A percentile compares a stretch with the other conserved stretches of the same genome.
Evolutionary conservation across 179 eudicot genomes (phyloP).

Genomic region (Beta macrorhiza): DNA sequence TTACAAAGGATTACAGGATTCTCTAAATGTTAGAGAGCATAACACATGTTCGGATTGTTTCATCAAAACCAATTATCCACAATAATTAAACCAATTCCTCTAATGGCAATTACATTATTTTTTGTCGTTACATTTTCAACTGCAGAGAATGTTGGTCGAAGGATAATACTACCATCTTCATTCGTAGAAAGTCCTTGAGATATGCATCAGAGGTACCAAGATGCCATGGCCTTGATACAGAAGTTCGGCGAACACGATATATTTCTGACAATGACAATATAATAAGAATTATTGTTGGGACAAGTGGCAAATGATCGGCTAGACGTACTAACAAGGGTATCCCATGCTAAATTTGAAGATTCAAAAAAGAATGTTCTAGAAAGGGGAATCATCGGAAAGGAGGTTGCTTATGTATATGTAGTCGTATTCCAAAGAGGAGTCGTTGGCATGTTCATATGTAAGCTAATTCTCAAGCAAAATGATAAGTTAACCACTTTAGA

Average conservation of each 20-base stretch:
- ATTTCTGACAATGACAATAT: constrained; percentile 4
- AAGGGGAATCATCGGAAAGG: neutral
- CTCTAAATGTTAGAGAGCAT: neutral
- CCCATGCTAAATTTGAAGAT: neutral
- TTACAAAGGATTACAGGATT: neutral
- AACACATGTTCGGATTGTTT: neutral
- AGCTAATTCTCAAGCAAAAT: neutral
- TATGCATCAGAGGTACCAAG: neutral
- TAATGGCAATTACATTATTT: neutral
- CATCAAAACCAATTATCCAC: too few species aligned
- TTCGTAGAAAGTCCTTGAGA: neutral
- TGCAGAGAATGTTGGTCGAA: neutral
- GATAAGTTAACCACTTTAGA: neutral
- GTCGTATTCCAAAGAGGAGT: neutral
- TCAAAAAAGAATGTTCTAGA: neutral
- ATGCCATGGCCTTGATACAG: neutral
- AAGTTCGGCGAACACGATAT: neutral
- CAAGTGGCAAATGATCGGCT: neutral
- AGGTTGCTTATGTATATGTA: neutral
- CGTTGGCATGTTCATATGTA: too few species aligned
- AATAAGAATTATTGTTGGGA: neutral
- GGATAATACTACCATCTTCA: neutral
- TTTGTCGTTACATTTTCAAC: neutral
- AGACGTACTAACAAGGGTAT: too few species aligned
- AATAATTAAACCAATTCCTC: too few species aligned